phyloP scores from a whole-genome alignment of 2,329 filamentous ascomycete species.

The Diplodia seriata region DNA sequence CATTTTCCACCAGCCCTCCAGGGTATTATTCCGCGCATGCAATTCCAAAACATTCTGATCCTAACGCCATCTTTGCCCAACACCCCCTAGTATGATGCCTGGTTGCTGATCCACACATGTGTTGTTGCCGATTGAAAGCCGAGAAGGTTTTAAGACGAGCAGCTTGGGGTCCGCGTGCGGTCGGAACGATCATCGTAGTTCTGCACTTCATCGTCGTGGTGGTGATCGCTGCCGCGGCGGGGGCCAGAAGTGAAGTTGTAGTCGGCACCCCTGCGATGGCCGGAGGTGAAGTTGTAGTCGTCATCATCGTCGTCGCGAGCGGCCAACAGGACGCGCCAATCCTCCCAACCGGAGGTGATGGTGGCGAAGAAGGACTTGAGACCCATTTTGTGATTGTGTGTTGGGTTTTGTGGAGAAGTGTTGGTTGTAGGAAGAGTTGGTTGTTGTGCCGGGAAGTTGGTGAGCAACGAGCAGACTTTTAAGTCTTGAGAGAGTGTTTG shows the following conservation, averaged over 20 bases:
- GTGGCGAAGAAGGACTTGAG: constrained; percentile 23
- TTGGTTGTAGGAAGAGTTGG: neutral
- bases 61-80: neutral
- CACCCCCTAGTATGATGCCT: neutral
- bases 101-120: neutral
- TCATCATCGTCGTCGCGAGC: constrained; percentile 45
- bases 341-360: constrained; percentile 28
- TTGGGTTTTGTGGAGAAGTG: constrained; percentile 1
- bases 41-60: neutral
- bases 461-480: neutral
- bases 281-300: constrained; percentile 46
- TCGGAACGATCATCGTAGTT: neutral
- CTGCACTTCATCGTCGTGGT: neutral
- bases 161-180: neutral
- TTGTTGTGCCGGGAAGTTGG: neutral
- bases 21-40: constrained; percentile 8
- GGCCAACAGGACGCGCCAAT: constrained; percentile 37
- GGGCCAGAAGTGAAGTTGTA: constrained; percentile 44
- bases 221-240: constrained; percentile 32
- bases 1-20: neutral
- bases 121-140: neutral
- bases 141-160: constrained; percentile 1
- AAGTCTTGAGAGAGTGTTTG: neutral
- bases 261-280: constrained; percentile 33
- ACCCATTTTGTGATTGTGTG: constrained; percentile 19